Conservation (phyloP, 495 filamentous ascomycete genomes). For the Annulohypoxylon stygium region DNA sequence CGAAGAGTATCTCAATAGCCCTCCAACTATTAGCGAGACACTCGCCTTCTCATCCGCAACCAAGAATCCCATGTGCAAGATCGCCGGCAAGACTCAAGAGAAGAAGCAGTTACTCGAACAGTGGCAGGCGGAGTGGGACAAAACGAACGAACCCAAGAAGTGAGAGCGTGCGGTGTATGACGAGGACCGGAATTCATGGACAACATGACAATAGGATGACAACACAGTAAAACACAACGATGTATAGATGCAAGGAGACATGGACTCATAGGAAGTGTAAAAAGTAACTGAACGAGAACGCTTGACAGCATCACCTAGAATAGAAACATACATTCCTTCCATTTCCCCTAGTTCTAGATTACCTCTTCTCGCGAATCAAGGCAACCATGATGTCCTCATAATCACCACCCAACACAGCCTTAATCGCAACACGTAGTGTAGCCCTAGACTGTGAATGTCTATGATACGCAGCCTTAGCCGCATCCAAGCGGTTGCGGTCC, state of each 20-base stretch:
- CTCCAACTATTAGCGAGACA: no score
- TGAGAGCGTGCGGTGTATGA: background rate
- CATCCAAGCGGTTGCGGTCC: constrained; percentile 71
- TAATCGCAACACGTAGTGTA: constrained; percentile 15
- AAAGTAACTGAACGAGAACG: background rate
- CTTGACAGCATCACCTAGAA: background rate
- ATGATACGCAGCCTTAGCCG: constrained; percentile 74
- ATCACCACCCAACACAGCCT: constrained; percentile 11
- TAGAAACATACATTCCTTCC: background rate
- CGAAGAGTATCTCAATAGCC: no score
- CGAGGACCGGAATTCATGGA: background rate
- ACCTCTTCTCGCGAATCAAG: constrained; percentile 28
- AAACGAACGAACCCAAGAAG: background rate
- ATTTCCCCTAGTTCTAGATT: background rate
- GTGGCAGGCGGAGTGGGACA: constrained; percentile 16
- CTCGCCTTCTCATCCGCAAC: no score
- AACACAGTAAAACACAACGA: background rate
- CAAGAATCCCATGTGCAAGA: no score
- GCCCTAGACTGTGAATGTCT: constrained; percentile 55
- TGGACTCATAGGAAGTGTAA: no score
- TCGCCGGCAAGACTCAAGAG: no score
- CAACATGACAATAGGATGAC: background rate
- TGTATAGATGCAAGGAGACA: no score
- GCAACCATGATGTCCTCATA: constrained; percentile 34
- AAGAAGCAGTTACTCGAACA: constrained; percentile 5